Evolutionary conservation across 2,329 filamentous ascomycete genomes (phyloP), one percentile per base, ranked within the genome.

Genomic region (Cordyceps javanica): DNA sequence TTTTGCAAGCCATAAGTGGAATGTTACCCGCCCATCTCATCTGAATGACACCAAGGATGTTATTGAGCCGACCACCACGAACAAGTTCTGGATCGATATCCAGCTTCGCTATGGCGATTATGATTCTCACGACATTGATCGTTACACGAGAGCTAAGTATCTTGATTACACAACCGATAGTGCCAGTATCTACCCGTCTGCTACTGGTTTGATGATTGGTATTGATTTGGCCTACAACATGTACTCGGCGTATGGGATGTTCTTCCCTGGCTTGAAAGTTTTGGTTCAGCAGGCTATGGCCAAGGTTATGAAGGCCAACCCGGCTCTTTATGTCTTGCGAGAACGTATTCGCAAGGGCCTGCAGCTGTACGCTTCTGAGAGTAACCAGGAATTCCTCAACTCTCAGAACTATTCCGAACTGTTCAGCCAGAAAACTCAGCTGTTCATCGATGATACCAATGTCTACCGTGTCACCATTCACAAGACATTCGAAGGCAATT

Each of bases 221-320:
- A 94, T 99, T 61, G 94, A 99, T 75, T 81, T 99, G 67, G 93
- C 94, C 0, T 99, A 99, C 81, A 99, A 99, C 72, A 77, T 99
- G 41, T 97, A 97, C 77, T 97, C 94, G 8, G 94, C 94, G 0
- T 99, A 96, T 66, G 94, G 94, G 53, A 93, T 97, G 76, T 99
- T 97, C 77, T 99, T 99, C 85, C 94, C 94, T 49, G 94, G 94
- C 68, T 77, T 99, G 61, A 99, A 99, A 80, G 89, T 91, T 49
- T 82, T 99, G 25, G 80, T 99, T 26, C 95, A 99, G 73, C 93
- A 97, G 72, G 94, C 95, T 6, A 99, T 99, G 95, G 91, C 91
- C 50, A 99, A 99, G 85, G 86, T 99, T 70, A 99, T 99, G 94
- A 99, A 99, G 76, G 93, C 94, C 38, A 99, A 99, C 69, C 94